Conservation (phyloP, 2,329 filamentous ascomycete genomes). For the Ambrosiella beaveri region DNA sequence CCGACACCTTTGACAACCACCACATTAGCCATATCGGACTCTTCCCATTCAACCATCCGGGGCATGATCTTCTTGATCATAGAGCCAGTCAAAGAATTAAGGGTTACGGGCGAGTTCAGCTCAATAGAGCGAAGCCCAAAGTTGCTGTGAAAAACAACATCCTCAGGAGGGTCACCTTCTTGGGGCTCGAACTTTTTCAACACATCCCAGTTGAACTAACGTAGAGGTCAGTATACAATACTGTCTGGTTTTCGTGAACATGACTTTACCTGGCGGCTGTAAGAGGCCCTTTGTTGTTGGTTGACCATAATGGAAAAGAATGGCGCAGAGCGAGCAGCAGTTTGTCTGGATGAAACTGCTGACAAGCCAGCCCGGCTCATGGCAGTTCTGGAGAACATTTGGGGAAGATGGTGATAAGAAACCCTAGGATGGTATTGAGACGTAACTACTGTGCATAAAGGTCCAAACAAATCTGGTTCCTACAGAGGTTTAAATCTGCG, state of each 20-base stretch:
- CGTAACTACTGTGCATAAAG: background rate
- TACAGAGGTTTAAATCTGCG: too few relatives aligned
- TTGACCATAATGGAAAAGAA: slow-evolving; percentile 51
- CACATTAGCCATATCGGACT: slow-evolving; percentile 85
- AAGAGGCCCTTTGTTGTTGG: slow-evolving; percentile 6
- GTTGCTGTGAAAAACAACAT: slow-evolving; percentile 79
- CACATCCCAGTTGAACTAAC: background rate
- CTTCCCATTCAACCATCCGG: slow-evolving; percentile 79
- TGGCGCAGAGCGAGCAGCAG: slow-evolving; percentile 44
- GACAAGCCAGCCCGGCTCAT: slow-evolving; percentile 32
- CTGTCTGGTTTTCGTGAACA: background rate
- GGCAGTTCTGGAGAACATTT: slow-evolving; percentile 9
- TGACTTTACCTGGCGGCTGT: slow-evolving; percentile 6
- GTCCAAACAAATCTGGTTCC: background rate
- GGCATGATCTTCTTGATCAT: slow-evolving; percentile 94
- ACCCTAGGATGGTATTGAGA: slow-evolving; percentile 1
- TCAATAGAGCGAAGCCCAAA: slow-evolving; percentile 85
- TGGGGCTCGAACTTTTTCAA: background rate
- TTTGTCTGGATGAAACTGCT: slow-evolving; percentile 27
- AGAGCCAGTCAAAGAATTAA: slow-evolving; percentile 81
- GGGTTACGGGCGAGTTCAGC: slow-evolving; percentile 81
- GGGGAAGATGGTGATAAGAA: slow-evolving; percentile 1
- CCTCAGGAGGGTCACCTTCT: slow-evolving; percentile 50
- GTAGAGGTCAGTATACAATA: background rate
- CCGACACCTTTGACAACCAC: slow-evolving; percentile 84